Evolutionary conservation across 1,284 basidiomycete species (phyloP).

Genomic region (Rhizoctonia solani): DNA sequence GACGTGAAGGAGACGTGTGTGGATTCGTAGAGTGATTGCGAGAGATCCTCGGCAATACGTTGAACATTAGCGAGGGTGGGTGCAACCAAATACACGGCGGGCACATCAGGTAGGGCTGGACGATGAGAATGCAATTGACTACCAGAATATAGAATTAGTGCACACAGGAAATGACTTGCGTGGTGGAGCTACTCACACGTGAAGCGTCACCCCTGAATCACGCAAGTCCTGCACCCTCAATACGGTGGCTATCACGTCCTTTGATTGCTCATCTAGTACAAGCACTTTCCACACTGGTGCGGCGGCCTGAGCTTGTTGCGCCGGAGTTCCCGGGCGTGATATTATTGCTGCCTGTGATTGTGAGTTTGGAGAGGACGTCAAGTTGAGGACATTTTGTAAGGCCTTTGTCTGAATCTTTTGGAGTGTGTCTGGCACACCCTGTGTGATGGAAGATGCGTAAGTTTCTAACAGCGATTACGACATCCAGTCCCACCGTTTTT

Average conservation of each 20-base stretch:
- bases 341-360: slow-evolving; percentile 13
- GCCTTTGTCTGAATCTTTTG: slow-evolving; percentile 31
- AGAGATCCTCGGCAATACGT: slow-evolving; percentile 81
- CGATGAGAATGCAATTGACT: slow-evolving; percentile 91
- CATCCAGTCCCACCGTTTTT: not conserved
- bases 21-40: slow-evolving; percentile 76
- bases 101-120: slow-evolving; percentile 92
- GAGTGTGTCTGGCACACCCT: slow-evolving; percentile 27
- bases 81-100: slow-evolving; percentile 95
- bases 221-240: slow-evolving; percentile 94
- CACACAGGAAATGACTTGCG: not conserved
- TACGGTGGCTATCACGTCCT: slow-evolving; percentile 94
- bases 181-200: slow-evolving; percentile 69
- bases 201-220: slow-evolving; percentile 95
- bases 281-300: slow-evolving; percentile 97
- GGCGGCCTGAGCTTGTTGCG: slow-evolving; percentile 48
- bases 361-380: slow-evolving; percentile 15
- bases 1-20: slow-evolving; percentile 97
- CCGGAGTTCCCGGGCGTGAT: slow-evolving; percentile 15
- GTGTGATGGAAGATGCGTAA: not conserved
- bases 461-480: not conserved
- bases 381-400: slow-evolving; percentile 22
- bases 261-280: slow-evolving; percentile 92
- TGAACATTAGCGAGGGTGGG: slow-evolving; percentile 87
- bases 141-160: slow-evolving; percentile 25